phyloP scores from a whole-genome alignment of 2,329 filamentous ascomycete genomes.

The Alternaria novae-zelandiae region DNA sequence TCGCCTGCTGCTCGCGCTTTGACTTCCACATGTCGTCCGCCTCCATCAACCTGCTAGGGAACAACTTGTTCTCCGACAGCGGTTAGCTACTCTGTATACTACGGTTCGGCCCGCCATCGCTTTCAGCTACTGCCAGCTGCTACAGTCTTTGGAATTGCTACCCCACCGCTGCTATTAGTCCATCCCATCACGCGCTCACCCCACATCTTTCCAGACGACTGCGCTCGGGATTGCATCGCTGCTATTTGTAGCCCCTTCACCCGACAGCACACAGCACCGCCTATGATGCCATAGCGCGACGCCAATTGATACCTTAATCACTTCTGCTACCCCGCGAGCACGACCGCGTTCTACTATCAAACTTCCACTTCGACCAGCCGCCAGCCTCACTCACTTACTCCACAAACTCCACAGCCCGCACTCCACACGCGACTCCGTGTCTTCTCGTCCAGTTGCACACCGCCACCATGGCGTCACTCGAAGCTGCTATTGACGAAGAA shows the following conservation, averaged over 20 bases:
- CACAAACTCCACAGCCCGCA: neutral
- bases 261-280: slow-evolving; percentile 11
- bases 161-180: slow-evolving; percentile 33
- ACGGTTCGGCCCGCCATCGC: slow-evolving; percentile 35
- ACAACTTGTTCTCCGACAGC: slow-evolving; percentile 47
- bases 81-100: slow-evolving; percentile 34
- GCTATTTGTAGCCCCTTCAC: slow-evolving; percentile 11
- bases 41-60: slow-evolving; percentile 40
- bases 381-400: slow-evolving; percentile 3
- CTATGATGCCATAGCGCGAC: slow-evolving; percentile 30
- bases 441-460: slow-evolving; percentile 2
- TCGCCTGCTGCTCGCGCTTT: slow-evolving; percentile 19
- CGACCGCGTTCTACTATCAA: slow-evolving; percentile 13
- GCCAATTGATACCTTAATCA: slow-evolving; percentile 20
- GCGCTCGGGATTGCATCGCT: slow-evolving; percentile 12
- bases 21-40: slow-evolving; percentile 46
- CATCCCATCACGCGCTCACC: slow-evolving; percentile 25
- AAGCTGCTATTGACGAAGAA: slow-evolving; percentile 79
- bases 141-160: slow-evolving; percentile 26
- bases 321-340: slow-evolving; percentile 27
- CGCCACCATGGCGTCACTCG: slow-evolving; percentile 69
- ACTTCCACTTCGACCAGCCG: neutral
- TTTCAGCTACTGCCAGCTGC: slow-evolving; percentile 17
- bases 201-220: slow-evolving; percentile 17
- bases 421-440: slow-evolving; percentile 13